These are phyloP conservation scores for Kodamaea kaohsiungensis DNA, from an alignment of 805 yeast genomes.

Conservation along the genomic window DNA sequence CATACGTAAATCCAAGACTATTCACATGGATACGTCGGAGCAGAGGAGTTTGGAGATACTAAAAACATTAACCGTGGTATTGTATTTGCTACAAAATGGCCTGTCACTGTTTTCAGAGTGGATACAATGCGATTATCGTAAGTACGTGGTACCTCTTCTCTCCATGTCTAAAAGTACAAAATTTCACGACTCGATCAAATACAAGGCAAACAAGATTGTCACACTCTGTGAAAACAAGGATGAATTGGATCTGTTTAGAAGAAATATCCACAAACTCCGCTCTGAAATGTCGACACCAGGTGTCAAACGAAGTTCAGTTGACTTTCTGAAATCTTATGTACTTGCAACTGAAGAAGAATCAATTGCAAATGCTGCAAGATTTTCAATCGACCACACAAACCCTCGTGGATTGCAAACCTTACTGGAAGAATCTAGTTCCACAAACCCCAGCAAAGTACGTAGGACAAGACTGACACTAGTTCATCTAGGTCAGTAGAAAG, in stretches of 20 bases:
- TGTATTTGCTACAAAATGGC: constrained; percentile 55
- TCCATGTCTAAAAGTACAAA: constrained; percentile 13
- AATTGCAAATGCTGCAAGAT: neutral
- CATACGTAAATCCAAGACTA: constrained; percentile 4
- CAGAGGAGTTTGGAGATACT: constrained; percentile 23
- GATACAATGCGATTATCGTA: constrained; percentile 24
- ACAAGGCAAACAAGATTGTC: constrained; percentile 36
- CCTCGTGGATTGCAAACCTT: neutral
- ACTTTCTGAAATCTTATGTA: constrained; percentile 18
- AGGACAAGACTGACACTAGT: neutral
- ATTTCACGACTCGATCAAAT: constrained; percentile 34
- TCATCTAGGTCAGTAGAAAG: neutral
- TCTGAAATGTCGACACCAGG: constrained; percentile 46
- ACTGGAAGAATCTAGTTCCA: neutral
- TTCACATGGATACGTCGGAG: neutral
- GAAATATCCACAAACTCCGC: constrained; percentile 41
- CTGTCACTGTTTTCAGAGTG: constrained; percentile 51
- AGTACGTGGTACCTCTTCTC: constrained; percentile 20
- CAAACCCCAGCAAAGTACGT: neutral
- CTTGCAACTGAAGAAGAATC: constrained; percentile 9
- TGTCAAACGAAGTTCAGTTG: constrained; percentile 15
- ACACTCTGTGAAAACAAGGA: constrained; percentile 31
- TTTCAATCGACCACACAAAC: neutral
- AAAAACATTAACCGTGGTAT: constrained; percentile 54
- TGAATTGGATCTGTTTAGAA: constrained; percentile 40